phyloP scores from a whole-genome alignment of 768 basidiomycete genomes.

The Tulasnella sp. region DNA sequence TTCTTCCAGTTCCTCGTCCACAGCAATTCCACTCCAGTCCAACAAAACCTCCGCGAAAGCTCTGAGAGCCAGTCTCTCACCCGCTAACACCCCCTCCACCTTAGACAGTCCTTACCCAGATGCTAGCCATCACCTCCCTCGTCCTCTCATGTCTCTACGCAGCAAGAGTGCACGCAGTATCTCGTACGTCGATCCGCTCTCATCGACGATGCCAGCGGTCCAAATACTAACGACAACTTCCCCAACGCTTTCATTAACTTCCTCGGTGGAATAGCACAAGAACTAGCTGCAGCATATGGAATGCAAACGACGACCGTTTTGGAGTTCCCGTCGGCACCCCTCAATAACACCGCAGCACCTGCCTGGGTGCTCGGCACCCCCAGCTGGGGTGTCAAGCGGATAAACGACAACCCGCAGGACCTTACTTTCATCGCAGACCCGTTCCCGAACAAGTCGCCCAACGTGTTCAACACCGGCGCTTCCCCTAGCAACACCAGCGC shows the following conservation, averaged over 20 bases:
- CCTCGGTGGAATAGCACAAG: not conserved
- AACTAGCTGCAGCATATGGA: slow-evolving; percentile 14
- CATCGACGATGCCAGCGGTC: not conserved
- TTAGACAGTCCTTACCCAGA: slow-evolving; percentile 11
- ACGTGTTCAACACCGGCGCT: slow-evolving; percentile 33
- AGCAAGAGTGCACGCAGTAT: slow-evolving; percentile 10
- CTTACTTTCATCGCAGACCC: slow-evolving; percentile 65
- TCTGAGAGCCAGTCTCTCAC: slow-evolving; percentile 10
- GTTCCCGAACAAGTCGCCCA: slow-evolving; percentile 51
- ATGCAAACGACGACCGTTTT: not conserved
- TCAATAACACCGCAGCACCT: slow-evolving; percentile 7
- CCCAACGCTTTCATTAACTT: not conserved
- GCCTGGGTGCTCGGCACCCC: not conserved
- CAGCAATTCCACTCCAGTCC: not conserved
- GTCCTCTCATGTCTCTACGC: slow-evolving; percentile 1
- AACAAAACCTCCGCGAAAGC: not conserved
- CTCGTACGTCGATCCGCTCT: not conserved
- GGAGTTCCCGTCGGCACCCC: slow-evolving; percentile 17
- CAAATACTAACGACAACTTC: not conserved
- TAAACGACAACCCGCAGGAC: slow-evolving; percentile 46
- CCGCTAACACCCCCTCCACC: not conserved
- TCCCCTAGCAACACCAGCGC: slow-evolving; percentile 34
- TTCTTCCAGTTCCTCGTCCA: not conserved
- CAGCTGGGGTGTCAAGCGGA: slow-evolving; percentile 13
- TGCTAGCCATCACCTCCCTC: slow-evolving; percentile 24